Conservation (phyloP, 192 early-diverging fungal genomes). For the Coemansia sp. region DNA sequence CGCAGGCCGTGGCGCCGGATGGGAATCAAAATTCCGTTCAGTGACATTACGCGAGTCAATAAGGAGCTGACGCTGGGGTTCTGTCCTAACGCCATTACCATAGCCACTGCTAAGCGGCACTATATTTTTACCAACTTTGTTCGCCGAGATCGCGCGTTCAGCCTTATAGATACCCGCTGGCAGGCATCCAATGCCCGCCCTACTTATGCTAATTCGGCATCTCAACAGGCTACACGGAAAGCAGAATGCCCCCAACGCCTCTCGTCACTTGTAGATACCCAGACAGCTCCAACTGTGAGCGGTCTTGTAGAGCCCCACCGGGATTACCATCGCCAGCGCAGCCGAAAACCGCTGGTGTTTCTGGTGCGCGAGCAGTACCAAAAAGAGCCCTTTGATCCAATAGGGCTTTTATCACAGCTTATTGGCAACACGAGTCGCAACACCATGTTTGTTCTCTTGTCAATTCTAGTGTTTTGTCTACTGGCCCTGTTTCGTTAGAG, state of each 20-base stretch:
- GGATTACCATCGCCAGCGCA: too few species aligned
- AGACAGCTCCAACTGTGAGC: too few species aligned
- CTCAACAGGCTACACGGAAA: too few species aligned
- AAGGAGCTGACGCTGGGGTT: slow-evolving; percentile 48
- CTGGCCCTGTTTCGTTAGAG: background rate
- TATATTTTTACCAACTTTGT: slow-evolving; percentile 51
- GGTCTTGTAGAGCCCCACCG: too few species aligned
- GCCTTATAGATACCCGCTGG: background rate
- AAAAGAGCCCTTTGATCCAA: slow-evolving; percentile 4
- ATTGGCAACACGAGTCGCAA: slow-evolving; percentile 14
- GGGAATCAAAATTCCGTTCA: slow-evolving; percentile 23
- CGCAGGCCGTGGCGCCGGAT: slow-evolving; percentile 33
- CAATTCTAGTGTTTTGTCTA: background rate
- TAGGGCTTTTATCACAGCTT: slow-evolving; percentile 8
- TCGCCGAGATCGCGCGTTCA: slow-evolving; percentile 36
- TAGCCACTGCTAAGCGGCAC: slow-evolving; percentile 23
- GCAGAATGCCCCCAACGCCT: too few species aligned
- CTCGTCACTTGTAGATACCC: too few species aligned
- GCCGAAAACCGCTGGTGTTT: too few species aligned
- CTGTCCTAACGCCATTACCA: slow-evolving; percentile 48
- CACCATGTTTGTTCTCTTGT: slow-evolving; percentile 16
- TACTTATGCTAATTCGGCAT: too few species aligned
- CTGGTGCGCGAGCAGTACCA: too few species aligned
- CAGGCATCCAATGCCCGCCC: background rate
- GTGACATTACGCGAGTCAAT: slow-evolving; percentile 39